Conservation (phyloP, 2,329 filamentous ascomycete genomes). For the Fusarium pseudoanthophilum region DNA sequence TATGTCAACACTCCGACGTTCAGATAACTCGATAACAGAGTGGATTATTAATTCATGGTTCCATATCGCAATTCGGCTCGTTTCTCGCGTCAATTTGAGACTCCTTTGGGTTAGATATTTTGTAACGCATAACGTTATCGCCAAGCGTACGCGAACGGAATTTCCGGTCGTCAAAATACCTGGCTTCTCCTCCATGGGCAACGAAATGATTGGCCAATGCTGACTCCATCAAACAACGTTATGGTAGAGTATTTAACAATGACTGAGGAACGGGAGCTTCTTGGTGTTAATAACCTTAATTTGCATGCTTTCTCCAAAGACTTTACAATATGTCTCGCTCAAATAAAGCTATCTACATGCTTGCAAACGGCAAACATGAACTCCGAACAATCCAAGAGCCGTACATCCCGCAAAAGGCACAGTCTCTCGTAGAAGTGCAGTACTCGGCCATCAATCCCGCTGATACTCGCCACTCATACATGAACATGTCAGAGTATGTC, state of each 20-base stretch:
- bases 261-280: rapidly evolving
- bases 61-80: rapidly evolving
- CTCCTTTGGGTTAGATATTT: not conserved
- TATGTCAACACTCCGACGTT: not conserved
- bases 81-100: not conserved
- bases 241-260: not conserved
- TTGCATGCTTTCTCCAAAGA: rapidly evolving
- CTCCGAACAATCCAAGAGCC: not conserved
- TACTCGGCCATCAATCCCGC: constrained; percentile 31
- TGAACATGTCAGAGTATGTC: constrained; percentile 3
- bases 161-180: not conserved
- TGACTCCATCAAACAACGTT: not conserved
- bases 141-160: not conserved
- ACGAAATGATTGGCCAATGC: rapidly evolving
- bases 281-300: rapidly evolving
- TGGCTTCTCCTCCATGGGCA: rapidly evolving
- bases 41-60: not conserved
- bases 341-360: constrained; percentile 16
- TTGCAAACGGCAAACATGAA: not conserved
- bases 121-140: not conserved
- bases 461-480: constrained; percentile 24
- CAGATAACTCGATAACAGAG: rapidly evolving
- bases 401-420: not conserved
- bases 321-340: not conserved
- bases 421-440: constrained; percentile 24